A percentile compares a stretch with the other conserved stretches of the same genome.
These are phyloP conservation scores for Hawksworthiomyces lignivorus DNA, from an alignment of 2,329 filamentous ascomycete species.

Conservation along the genomic window DNA sequence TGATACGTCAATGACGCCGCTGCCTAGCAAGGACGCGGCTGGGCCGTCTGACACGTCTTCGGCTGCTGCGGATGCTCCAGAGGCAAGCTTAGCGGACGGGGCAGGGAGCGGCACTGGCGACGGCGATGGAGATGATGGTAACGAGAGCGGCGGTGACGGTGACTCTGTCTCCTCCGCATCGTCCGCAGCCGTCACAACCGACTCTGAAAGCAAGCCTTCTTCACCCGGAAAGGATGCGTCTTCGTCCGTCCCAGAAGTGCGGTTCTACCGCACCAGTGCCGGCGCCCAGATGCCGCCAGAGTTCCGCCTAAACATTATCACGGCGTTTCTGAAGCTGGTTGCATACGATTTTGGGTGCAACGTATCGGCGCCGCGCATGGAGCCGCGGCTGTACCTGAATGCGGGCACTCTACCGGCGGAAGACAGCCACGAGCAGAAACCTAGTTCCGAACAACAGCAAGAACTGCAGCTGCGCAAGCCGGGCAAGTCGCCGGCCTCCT, in stretches of 20 bases:
- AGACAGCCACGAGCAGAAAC: neutral
- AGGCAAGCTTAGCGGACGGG: neutral
- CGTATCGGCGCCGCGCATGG: conserved; percentile 45
- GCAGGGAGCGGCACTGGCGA: conserved; percentile 6
- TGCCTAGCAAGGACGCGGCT: conserved; percentile 27
- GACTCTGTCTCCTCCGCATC: conserved; percentile 11
- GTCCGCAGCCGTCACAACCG: conserved; percentile 10
- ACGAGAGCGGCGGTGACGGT: conserved; percentile 3
- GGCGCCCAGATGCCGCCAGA: conserved; percentile 53
- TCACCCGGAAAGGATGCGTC: conserved; percentile 9
- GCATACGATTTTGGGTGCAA: conserved; percentile 61
- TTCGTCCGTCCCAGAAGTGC: conserved; percentile 9
- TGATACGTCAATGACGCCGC: conserved; percentile 38
- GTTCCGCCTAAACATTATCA: conserved; percentile 47
- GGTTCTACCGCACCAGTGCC: conserved; percentile 37
- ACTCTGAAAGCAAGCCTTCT: conserved; percentile 12
- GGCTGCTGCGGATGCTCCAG: neutral
- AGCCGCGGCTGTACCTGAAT: conserved; percentile 51
- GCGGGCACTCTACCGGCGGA: conserved; percentile 1
- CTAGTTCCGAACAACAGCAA: neutral
- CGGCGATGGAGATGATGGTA: conserved; percentile 10
- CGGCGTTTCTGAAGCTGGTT: conserved; percentile 55
- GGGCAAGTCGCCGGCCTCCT: conserved; percentile 32
- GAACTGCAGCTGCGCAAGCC: neutral
- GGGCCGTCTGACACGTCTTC: conserved; percentile 5